Evolutionary conservation across 108 stramenopile species (phyloP).

Genomic region (Skeletonema tropicum): DNA sequence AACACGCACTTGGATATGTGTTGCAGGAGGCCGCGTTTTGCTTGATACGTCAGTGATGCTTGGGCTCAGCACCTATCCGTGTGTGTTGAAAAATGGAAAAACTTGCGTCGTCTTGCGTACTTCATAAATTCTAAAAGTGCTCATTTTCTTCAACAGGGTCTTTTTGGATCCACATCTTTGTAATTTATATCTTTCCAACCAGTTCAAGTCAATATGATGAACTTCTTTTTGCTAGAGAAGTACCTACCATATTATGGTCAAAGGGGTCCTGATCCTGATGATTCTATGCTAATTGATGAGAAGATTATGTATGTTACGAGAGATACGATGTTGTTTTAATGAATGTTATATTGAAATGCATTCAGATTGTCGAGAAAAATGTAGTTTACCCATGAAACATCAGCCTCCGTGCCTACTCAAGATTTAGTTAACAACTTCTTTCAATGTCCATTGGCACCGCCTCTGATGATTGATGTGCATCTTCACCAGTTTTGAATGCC

Average conservation of each 20-base stretch:
- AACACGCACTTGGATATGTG: slow-evolving; percentile 2
- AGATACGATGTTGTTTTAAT: background rate
- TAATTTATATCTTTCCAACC: background rate
- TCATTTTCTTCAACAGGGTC: background rate
- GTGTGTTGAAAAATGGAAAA: no score
- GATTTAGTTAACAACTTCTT: background rate
- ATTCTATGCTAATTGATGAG: no score
- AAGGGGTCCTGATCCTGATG: no score
- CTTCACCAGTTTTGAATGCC: background rate
- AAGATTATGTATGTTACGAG: background rate
- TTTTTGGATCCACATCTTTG: slow-evolving; percentile 5
- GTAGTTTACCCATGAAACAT: background rate
- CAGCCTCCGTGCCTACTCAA: background rate
- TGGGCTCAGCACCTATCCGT: background rate
- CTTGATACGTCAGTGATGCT: background rate
- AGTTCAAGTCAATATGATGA: background rate
- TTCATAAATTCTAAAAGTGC: background rate
- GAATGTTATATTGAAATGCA: slow-evolving; percentile 3
- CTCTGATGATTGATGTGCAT: background rate
- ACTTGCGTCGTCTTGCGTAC: no score
- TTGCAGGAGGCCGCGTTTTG: background rate
- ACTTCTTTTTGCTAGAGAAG: background rate
- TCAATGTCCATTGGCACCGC: slow-evolving; percentile 1
- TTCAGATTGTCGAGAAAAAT: background rate
- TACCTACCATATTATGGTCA: no score